phyloP scores from a whole-genome alignment of 148 eudicot species.

The Rhododendron molle region DNA sequence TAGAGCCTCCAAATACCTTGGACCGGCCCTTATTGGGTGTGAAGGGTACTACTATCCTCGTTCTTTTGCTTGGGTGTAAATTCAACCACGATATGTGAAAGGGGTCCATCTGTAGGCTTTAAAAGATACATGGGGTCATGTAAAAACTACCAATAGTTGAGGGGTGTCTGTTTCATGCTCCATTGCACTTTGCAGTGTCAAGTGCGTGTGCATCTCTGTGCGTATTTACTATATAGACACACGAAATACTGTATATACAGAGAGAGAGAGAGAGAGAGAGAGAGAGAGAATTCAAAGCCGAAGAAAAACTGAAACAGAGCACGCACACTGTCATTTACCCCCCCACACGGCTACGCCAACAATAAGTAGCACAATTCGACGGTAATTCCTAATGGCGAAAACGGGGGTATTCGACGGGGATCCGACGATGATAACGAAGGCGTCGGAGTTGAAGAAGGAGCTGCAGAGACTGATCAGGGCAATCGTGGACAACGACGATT shows the following conservation, averaged over 20 bases:
- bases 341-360: not conserved
- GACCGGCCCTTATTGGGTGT: no score
- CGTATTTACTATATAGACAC: not conserved
- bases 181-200: not conserved
- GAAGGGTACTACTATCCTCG: no score
- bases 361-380: not conserved
- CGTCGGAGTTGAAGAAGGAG: slow-evolving; percentile 67
- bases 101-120: not conserved
- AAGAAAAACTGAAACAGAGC: slow-evolving; percentile 5
- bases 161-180: not conserved
- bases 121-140: not conserved
- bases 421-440: slow-evolving; percentile 30
- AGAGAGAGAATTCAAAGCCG: no score
- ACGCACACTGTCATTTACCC: not conserved
- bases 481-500: slow-evolving; percentile 39
- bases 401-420: slow-evolving; percentile 55
- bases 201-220: not conserved
- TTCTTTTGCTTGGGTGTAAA: not conserved
- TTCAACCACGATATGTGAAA: not conserved
- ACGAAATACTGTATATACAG: not conserved
- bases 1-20: no score
- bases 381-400: slow-evolving; percentile 48
- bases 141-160: not conserved
- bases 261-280: not conserved
- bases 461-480: slow-evolving; percentile 46